Base-by-base conservation (phyloP, 805 yeast species). In the Komagataella mondaviorum region DNA sequence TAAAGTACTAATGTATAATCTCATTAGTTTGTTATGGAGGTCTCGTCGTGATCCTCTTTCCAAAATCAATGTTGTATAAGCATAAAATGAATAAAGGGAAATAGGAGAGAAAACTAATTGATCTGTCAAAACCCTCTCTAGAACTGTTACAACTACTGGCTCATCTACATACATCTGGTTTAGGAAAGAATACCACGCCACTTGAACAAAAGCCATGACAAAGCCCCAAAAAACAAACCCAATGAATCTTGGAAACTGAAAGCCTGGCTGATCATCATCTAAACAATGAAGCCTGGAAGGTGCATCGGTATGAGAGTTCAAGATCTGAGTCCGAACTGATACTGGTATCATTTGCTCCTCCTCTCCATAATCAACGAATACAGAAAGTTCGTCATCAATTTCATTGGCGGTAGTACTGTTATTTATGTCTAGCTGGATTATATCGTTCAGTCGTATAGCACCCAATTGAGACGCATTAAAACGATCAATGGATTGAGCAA, bases 181-280 rank as follows among this genome's bases (percentile, higher is more conserved):
- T 54, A 91, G 72, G 53, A 90, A 78, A 59, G 78, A 76, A 61
- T 91, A 90, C 99, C 99, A 91, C 49, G 82, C 83, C 50, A 85
- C 85, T 66, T 89, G 97, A 48, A 81, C 77, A 60, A 87, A 84
- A 0, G 96, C 84, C 69, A 88, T 77, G 6, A 83, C 60, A 52
- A 86, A 78, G 1, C 98, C 97, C 96, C 97, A 90, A 46, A 77
- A 67, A 71, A 87, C 80, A 61, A 89, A 90, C 6, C 93, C 85
- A 0, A 81, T 73, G 62, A 88, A 76, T 55, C 96, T 74, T 51
- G 76, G 71, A 60, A 85, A 85, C 52, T 78, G 77, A 65, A 85
- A 91, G 24, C 49, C 55, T 14, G 49, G 44, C 8, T 8, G 17
- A 12, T 39, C 46, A 14, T 45, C 24, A 18, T 45, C 30, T 18